These are phyloP conservation scores for Claviceps monticola DNA, from an alignment of 2,329 filamentous ascomycete genomes.

Conservation along the genomic window DNA sequence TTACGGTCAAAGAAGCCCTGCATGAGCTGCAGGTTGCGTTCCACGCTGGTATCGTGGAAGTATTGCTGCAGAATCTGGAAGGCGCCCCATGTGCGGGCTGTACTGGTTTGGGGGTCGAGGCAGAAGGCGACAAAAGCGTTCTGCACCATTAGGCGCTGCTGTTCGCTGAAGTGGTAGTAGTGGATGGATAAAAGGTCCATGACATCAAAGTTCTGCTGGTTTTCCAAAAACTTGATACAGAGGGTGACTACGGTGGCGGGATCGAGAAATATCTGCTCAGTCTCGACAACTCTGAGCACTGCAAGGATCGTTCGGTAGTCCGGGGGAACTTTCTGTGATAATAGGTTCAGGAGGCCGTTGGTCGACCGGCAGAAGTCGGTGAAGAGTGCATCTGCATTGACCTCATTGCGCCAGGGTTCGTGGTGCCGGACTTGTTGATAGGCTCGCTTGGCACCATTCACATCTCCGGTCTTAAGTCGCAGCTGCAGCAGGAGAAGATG, in stretches of 20 bases:
- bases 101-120: conserved; percentile 46
- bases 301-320: conserved; percentile 58
- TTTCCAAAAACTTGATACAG: conserved; percentile 58
- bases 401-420: conserved; percentile 25
- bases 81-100: conserved; percentile 48
- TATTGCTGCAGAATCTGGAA: conserved; percentile 53
- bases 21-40: conserved; percentile 61
- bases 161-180: conserved; percentile 52
- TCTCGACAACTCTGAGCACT: conserved; percentile 60
- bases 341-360: conserved; percentile 57
- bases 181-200: conserved; percentile 72
- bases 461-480: conserved; percentile 56
- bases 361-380: conserved; percentile 45
- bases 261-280: conserved; percentile 54
- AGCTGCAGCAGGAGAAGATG: conserved; percentile 65
- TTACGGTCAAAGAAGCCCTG: conserved; percentile 63
- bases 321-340: conserved; percentile 47
- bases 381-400: conserved; percentile 31
- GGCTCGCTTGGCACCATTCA: conserved; percentile 53
- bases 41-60: conserved; percentile 51
- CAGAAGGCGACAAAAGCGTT: conserved; percentile 55
- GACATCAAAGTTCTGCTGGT: conserved; percentile 65
- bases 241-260: conserved; percentile 62
- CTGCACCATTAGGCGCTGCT: conserved; percentile 54
- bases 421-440: conserved; percentile 35